Conservation (phyloP, 2,329 filamentous ascomycete species). For the Cytospora leucostoma region DNA sequence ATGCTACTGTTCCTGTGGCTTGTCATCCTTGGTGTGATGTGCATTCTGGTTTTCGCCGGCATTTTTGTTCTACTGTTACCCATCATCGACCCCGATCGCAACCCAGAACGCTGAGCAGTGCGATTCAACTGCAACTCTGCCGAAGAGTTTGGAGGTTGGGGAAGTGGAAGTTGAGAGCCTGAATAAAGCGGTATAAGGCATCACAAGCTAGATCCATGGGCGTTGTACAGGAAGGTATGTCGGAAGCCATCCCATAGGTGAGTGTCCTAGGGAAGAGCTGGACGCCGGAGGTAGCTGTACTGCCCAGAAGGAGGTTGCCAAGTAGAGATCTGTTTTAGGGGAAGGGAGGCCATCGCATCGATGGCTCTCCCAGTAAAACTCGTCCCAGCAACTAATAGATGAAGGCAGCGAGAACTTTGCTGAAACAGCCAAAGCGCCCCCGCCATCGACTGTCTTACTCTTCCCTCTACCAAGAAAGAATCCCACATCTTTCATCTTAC, state of each 20-base stretch:
- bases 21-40: constrained; percentile 25
- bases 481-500: neutral
- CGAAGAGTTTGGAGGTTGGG: neutral
- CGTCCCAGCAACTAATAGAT: neutral
- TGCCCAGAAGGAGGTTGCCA: neutral
- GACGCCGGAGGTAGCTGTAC: neutral
- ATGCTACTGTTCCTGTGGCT: constrained; percentile 25
- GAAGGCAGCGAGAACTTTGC: neutral
- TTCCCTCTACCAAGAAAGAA: neutral
- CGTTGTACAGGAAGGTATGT: neutral
- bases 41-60: constrained; percentile 22
- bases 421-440: neutral
- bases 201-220: neutral
- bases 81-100: constrained; percentile 20
- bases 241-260: neutral
- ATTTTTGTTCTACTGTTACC: constrained; percentile 22
- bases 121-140: neutral
- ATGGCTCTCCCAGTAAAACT: neutral
- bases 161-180: neutral
- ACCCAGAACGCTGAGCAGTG: neutral
- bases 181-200: neutral
- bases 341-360: neutral
- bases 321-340: neutral
- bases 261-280: neutral
- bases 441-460: neutral